A percentile compares a stretch with the other conserved stretches of the same genome.
phyloP scores from a whole-genome alignment of 352 stramenopile genomes.

The Phytophthora rubi region DNA sequence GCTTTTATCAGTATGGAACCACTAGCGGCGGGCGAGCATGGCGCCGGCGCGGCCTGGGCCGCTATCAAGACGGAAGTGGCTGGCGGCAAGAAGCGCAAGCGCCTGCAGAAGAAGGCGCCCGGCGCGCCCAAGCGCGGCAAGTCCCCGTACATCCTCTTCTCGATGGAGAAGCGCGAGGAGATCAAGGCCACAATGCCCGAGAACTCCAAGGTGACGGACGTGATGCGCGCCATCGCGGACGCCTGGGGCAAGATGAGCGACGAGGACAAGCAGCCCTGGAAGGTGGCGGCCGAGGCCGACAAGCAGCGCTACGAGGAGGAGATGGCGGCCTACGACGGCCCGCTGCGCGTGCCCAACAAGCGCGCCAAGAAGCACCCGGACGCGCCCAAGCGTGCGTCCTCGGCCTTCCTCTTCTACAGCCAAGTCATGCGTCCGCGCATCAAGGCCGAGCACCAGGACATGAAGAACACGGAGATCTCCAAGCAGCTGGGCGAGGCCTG shows the following conservation, averaged over 20 bases:
- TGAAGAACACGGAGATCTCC: slow-evolving; percentile 97
- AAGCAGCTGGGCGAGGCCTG: slow-evolving; percentile 94
- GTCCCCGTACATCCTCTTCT: slow-evolving; percentile 93
- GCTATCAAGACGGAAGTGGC: slow-evolving; percentile 58
- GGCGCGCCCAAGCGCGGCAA: slow-evolving; percentile 90
- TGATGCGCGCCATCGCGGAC: slow-evolving; percentile 92
- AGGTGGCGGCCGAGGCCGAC: slow-evolving; percentile 91
- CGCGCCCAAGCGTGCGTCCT: slow-evolving; percentile 94
- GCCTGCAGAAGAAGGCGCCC: slow-evolving; percentile 90
- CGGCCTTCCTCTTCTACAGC: slow-evolving; percentile 95
- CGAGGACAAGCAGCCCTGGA: slow-evolving; percentile 94
- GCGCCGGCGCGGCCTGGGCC: slow-evolving; percentile 58
- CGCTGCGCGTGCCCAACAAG: slow-evolving; percentile 93
- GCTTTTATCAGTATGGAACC: slow-evolving; percentile 60
- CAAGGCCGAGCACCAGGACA: slow-evolving; percentile 92
- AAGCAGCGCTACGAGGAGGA: slow-evolving; percentile 95
- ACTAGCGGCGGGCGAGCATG: slow-evolving; percentile 69
- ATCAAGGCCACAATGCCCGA: slow-evolving; percentile 88
- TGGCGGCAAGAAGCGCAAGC: slow-evolving; percentile 89
- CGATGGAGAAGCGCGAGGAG: slow-evolving; percentile 91
- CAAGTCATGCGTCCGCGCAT: slow-evolving; percentile 90
- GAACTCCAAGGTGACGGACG: slow-evolving; percentile 91
- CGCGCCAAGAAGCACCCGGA: slow-evolving; percentile 95
- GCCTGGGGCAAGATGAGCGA: slow-evolving; percentile 90
- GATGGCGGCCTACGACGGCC: slow-evolving; percentile 93